Percentiles rank a stretch among this genome's conserved stretches.
Evolutionary conservation across 2,329 filamentous ascomycete species (phyloP).

Genomic region (Tolypocladium sp.): DNA sequence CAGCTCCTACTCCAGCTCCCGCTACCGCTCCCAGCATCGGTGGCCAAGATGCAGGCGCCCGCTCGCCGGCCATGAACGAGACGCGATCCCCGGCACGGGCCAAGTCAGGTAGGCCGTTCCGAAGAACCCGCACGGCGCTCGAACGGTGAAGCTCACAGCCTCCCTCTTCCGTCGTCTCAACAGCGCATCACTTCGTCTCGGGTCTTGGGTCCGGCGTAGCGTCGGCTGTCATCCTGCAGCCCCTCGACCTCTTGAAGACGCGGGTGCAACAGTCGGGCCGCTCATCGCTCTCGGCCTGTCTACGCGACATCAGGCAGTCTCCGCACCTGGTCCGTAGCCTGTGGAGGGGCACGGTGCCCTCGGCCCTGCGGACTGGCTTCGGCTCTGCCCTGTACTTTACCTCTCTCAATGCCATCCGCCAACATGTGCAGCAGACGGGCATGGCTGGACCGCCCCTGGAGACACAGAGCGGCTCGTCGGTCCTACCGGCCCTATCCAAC

Average conservation of each 20-base stretch:
- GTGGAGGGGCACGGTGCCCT: constrained; percentile 90
- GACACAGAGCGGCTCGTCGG: constrained; percentile 45
- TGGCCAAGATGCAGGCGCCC: background rate
- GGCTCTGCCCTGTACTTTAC: constrained; percentile 94
- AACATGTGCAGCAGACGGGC: constrained; percentile 36
- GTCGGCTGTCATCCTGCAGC: constrained; percentile 85
- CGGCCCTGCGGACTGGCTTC: constrained; percentile 85
- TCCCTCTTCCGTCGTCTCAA: background rate
- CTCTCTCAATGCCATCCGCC: constrained; percentile 73
- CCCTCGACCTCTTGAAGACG: constrained; percentile 92
- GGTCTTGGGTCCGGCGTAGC: constrained; percentile 81
- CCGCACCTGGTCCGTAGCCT: constrained; percentile 58
- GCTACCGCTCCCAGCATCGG: background rate
- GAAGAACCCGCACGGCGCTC: background rate
- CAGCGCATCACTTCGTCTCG: constrained; percentile 79
- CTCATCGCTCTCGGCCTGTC: constrained; percentile 45
- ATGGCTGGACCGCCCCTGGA: constrained; percentile 12
- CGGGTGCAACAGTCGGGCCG: constrained; percentile 81
- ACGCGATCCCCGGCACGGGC: constrained; percentile 7
- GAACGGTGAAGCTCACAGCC: background rate
- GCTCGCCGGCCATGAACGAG: constrained; percentile 4
- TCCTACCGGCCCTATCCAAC: constrained; percentile 73
- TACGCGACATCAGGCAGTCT: constrained; percentile 38
- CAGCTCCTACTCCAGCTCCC: background rate
- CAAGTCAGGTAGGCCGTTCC: constrained; percentile 6